Evolutionary conservation across 306 rosid species (phyloP).

Genomic region (Quercus variabilis): DNA sequence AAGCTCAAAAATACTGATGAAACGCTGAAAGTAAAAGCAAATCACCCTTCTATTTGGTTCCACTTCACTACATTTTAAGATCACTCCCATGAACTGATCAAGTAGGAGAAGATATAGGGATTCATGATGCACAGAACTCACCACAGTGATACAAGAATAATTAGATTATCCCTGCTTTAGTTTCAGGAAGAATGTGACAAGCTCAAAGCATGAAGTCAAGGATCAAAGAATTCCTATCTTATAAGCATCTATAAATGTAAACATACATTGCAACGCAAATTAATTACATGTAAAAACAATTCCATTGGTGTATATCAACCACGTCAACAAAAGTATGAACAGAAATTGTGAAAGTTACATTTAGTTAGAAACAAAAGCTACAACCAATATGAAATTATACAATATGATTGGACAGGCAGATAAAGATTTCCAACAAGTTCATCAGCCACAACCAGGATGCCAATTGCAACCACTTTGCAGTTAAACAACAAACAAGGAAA

Average conservation of each 20-base stretch:
- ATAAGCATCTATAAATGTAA: neutral
- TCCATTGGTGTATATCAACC: neutral
- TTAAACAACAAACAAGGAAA: neutral
- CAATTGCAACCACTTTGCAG: neutral
- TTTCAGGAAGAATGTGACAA: neutral
- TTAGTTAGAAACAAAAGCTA: no score
- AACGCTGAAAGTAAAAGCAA: neutral
- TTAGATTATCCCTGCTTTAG: neutral
- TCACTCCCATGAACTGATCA: neutral
- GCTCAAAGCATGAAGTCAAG: neutral
- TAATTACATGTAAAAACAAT: conserved; percentile 2
- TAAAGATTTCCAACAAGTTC: neutral
- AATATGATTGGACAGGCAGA: neutral
- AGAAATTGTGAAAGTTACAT: neutral
- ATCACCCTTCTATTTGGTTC: neutral
- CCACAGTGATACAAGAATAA: neutral
- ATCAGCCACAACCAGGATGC: neutral
- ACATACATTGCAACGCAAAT: neutral
- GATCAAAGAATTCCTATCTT: neutral
- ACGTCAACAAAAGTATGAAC: neutral
- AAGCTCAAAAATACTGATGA: no score
- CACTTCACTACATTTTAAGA: neutral
- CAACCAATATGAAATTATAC: neutral
- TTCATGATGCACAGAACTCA: neutral
- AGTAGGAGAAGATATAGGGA: neutral